phyloP scores from a whole-genome alignment of 1,284 basidiomycete species.

The Bothia castanella region DNA sequence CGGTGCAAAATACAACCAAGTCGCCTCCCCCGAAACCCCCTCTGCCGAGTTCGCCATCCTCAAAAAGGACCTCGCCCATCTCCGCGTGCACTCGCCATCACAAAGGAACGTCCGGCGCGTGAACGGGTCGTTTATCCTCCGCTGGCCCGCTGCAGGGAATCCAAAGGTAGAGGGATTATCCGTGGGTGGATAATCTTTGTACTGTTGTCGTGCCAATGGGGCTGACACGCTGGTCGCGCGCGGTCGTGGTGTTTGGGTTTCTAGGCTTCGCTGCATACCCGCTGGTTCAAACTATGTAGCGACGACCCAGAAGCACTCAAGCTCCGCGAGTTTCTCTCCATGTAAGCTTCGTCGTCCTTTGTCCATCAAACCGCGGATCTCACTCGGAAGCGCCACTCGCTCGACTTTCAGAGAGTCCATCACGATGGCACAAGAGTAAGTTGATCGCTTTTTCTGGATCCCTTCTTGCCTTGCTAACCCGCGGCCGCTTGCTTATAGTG shows the following conservation, averaged over 20 bases:
- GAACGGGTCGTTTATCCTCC: slow-evolving; percentile 23
- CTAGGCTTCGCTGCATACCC: slow-evolving; percentile 23
- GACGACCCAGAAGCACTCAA: slow-evolving; percentile 22
- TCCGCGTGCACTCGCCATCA: slow-evolving; percentile 27
- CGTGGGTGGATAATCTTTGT: slow-evolving; percentile 10
- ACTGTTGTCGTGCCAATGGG: neutral
- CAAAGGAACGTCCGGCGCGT: slow-evolving; percentile 24
- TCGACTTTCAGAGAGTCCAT: slow-evolving; percentile 22
- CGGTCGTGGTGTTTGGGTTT: neutral
- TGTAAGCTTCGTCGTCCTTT: slow-evolving; percentile 14
- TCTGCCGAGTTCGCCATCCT: slow-evolving; percentile 28
- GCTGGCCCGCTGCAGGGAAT: slow-evolving; percentile 20
- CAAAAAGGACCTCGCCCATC: slow-evolving; percentile 26
- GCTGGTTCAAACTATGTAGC: slow-evolving; percentile 27
- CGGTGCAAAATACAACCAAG: slow-evolving; percentile 15
- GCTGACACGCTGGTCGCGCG: neutral
- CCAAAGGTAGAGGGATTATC: slow-evolving; percentile 1
- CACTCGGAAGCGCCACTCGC: slow-evolving; percentile 4
- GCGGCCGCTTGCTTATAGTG: slow-evolving; percentile 16
- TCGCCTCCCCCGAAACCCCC: slow-evolving; percentile 10
- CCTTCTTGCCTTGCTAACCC: slow-evolving; percentile 9
- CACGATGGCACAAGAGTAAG: slow-evolving; percentile 24
- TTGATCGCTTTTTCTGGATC: slow-evolving; percentile 1
- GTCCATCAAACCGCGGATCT: neutral
- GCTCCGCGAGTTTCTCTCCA: slow-evolving; percentile 27